Percentiles rank a stretch among this genome's conserved stretches.
phyloP scores from a whole-genome alignment of 192 early-diverging fungal genomes.

The Umbelopsis ramanniana region DNA sequence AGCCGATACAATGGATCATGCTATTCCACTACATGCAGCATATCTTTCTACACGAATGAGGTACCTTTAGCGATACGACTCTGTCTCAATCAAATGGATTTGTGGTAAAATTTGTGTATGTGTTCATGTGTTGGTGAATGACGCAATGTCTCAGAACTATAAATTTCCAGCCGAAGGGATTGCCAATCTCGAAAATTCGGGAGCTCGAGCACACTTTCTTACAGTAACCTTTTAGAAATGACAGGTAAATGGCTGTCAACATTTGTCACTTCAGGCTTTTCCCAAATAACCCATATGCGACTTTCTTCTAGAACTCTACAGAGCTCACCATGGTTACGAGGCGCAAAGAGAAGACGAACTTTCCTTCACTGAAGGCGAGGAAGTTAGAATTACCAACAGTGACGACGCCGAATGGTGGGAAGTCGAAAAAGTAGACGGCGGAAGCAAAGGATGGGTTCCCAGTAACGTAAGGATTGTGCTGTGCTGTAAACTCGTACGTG shows the following conservation, averaged over 20 bases:
- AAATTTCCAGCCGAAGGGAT: background rate
- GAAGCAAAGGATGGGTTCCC: slow-evolving; percentile 47
- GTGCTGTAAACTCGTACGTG: background rate
- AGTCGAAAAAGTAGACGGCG: slow-evolving; percentile 43
- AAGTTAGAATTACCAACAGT: slow-evolving; percentile 57
- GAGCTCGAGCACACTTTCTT: background rate
- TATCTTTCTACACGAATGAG: no score
- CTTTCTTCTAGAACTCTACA: slow-evolving; percentile 31
- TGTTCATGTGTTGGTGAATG: background rate
- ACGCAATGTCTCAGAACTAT: slow-evolving; percentile 5
- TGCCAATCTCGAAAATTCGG: background rate
- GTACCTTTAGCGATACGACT: no score
- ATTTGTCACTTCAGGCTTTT: background rate
- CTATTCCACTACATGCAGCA: no score
- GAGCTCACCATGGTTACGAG: slow-evolving; percentile 49
- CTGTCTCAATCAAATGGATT: no score
- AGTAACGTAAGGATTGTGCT: slow-evolving; percentile 43
- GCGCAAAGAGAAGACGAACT: slow-evolving; percentile 70
- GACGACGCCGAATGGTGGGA: slow-evolving; percentile 57
- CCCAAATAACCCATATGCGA: background rate
- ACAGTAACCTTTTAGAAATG: background rate
- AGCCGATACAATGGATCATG: no score
- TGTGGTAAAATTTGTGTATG: background rate
- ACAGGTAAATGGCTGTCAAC: background rate
- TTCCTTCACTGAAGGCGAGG: slow-evolving; percentile 56